Conservation (phyloP, 495 filamentous ascomycete species). For the Penicillium dipodomyicola region DNA sequence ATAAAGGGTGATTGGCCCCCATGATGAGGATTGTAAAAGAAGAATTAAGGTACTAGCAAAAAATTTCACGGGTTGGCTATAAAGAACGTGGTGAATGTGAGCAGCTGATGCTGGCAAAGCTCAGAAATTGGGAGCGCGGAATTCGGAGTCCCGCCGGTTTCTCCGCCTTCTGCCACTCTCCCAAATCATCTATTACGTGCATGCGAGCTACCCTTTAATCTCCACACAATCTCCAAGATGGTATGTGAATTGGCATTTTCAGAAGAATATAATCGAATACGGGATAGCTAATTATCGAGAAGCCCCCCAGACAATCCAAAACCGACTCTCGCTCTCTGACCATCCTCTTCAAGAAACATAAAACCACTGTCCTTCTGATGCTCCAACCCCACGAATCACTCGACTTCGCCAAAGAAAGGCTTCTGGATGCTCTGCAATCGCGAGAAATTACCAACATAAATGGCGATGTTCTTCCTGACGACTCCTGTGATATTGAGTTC, state of each 20-base stretch:
- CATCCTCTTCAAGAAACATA: slow-evolving; percentile 75
- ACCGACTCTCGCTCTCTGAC: slow-evolving; percentile 52
- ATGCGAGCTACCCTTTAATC: neutral
- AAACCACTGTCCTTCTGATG: slow-evolving; percentile 73
- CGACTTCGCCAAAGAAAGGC: slow-evolving; percentile 56
- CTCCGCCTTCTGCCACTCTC: slow-evolving; percentile 22
- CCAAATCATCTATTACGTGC: neutral
- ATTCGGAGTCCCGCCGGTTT: slow-evolving; percentile 12
- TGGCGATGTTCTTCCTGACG: slow-evolving; percentile 45
- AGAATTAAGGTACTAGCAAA: neutral
- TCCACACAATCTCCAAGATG: slow-evolving; percentile 13
- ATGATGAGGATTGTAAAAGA: slow-evolving; percentile 19
- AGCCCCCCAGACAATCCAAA: slow-evolving; percentile 30
- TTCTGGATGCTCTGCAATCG: slow-evolving; percentile 54
- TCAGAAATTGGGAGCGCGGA: slow-evolving; percentile 3
- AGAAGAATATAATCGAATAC: neutral
- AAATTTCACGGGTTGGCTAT: neutral
- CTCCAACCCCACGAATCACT: slow-evolving; percentile 61
- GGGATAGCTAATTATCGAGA: neutral
- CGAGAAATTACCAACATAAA: slow-evolving; percentile 46
- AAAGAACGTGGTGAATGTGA: slow-evolving; percentile 5
- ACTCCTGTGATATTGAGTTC: slow-evolving; percentile 51
- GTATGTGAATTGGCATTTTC: slow-evolving; percentile 5
- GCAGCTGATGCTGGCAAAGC: slow-evolving; percentile 5
- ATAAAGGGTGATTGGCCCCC: slow-evolving; percentile 25